Conservation (phyloP, 1,284 basidiomycete species). For the Pseudozyma sp. region DNA sequence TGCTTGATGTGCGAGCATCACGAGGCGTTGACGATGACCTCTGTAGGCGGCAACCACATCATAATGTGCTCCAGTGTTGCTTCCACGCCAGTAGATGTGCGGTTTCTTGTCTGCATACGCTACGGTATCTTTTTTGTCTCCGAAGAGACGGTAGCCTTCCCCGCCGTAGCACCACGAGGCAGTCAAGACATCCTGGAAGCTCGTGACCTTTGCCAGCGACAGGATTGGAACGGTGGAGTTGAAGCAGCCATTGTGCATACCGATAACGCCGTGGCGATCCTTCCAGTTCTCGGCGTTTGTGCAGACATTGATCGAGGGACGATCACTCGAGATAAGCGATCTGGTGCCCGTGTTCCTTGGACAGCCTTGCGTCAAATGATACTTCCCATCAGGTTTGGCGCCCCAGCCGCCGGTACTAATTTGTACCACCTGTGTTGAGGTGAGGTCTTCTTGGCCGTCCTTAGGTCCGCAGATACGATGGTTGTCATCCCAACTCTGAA, state of each 20-base stretch:
- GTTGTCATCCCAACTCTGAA: slow-evolving; percentile 36
- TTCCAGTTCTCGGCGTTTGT: slow-evolving; percentile 15
- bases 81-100: slow-evolving; percentile 34
- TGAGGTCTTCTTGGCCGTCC: slow-evolving; percentile 12
- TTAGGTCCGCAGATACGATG: slow-evolving; percentile 27
- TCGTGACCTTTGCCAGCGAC: slow-evolving; percentile 17
- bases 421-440: neutral
- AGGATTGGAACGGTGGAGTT: slow-evolving; percentile 26
- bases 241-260: slow-evolving; percentile 14
- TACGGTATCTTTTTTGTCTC: slow-evolving; percentile 9
- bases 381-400: too few relatives aligned
- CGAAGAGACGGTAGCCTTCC: slow-evolving; percentile 16
- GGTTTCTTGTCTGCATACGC: slow-evolving; percentile 33
- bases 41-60: neutral
- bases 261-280: slow-evolving; percentile 19
- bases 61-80: slow-evolving; percentile 16
- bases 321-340: slow-evolving; percentile 16
- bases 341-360: slow-evolving; percentile 10
- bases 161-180: slow-evolving; percentile 34
- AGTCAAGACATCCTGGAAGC: slow-evolving; percentile 30
- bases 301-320: slow-evolving; percentile 33
- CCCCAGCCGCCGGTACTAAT: neutral
- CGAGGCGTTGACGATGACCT: slow-evolving; percentile 25
- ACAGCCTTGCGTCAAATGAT: slow-evolving; percentile 3
- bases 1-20: slow-evolving; percentile 26